Conservation (phyloP, 495 filamentous ascomycete species). For the Penicillium soppii region DNA sequence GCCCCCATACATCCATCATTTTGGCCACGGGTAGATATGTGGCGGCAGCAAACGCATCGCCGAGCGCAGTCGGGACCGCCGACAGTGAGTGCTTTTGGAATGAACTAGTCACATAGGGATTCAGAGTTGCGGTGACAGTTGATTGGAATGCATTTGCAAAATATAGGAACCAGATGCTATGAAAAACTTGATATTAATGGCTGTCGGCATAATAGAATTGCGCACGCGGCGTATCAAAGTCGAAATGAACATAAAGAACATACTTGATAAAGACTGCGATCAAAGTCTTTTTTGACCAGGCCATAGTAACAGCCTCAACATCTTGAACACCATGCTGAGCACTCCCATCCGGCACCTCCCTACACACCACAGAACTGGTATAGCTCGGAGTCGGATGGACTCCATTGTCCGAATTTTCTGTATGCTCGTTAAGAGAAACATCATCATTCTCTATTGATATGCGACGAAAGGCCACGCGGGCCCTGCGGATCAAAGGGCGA, state of each 20-base stretch:
- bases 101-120: constrained; percentile 30
- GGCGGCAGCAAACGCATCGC: constrained; percentile 55
- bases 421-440: not conserved
- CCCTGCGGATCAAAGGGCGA: not conserved
- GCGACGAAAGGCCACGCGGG: not conserved
- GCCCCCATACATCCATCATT: constrained; percentile 63
- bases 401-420: not conserved
- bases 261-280: constrained; percentile 31
- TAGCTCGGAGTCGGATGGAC: not conserved
- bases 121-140: constrained; percentile 21
- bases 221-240: not conserved
- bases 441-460: not conserved
- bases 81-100: constrained; percentile 32
- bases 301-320: constrained; percentile 30
- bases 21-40: constrained; percentile 62
- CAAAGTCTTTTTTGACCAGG: constrained; percentile 28
- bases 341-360: not conserved
- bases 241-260: constrained; percentile 4
- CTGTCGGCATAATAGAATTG: not conserved
- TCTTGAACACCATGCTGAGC: constrained; percentile 32
- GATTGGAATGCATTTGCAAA: constrained; percentile 20
- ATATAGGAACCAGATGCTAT: constrained; percentile 33
- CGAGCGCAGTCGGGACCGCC: constrained; percentile 26
- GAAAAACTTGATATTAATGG: not conserved
- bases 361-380: not conserved